Conservation (phyloP, 139 green algal species). For the Chlorella sp. region DNA sequence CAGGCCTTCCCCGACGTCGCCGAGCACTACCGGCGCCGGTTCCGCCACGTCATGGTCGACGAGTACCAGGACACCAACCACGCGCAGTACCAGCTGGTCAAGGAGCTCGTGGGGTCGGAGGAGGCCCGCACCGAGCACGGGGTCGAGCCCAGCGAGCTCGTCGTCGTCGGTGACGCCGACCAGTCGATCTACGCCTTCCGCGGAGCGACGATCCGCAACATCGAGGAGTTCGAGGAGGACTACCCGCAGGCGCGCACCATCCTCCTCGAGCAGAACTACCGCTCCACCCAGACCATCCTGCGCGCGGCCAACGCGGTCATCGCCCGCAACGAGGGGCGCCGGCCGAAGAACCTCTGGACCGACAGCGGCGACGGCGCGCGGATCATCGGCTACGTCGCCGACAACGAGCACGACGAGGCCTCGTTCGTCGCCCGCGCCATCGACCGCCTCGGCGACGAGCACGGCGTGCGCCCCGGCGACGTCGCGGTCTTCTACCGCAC, state of each 20-base stretch:
- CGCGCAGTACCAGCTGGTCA: constrained; percentile 56
- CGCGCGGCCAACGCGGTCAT: constrained; percentile 22
- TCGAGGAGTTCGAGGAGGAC: constrained; percentile 31
- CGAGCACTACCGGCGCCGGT: not conserved
- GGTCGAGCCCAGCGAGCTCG: too few relatives aligned
- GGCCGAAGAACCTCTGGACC: too few relatives aligned
- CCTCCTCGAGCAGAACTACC: constrained; percentile 12
- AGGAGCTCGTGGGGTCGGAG: too few relatives aligned
- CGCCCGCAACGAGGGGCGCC: not conserved
- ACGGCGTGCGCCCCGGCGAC: constrained; percentile 11
- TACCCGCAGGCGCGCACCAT: constrained; percentile 15
- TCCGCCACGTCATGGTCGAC: constrained; percentile 37
- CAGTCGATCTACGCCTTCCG: constrained; percentile 78
- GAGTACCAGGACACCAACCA: constrained; percentile 61
- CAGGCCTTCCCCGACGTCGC: constrained; percentile 1
- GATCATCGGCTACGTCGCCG: too few relatives aligned
- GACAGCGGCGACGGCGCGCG: too few relatives aligned
- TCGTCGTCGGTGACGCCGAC: constrained; percentile 78
- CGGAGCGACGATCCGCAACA: constrained; percentile 40
- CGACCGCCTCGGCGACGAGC: too few relatives aligned
- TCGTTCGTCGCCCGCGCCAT: too few relatives aligned
- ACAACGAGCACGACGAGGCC: too few relatives aligned
- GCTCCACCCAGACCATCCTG: constrained; percentile 29
- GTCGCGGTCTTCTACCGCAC: constrained; percentile 47
- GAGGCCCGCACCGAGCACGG: too few relatives aligned